These are phyloP conservation scores for Auricularia heimuer DNA, from an alignment of 768 basidiomycete species.

Conservation along the genomic window DNA sequence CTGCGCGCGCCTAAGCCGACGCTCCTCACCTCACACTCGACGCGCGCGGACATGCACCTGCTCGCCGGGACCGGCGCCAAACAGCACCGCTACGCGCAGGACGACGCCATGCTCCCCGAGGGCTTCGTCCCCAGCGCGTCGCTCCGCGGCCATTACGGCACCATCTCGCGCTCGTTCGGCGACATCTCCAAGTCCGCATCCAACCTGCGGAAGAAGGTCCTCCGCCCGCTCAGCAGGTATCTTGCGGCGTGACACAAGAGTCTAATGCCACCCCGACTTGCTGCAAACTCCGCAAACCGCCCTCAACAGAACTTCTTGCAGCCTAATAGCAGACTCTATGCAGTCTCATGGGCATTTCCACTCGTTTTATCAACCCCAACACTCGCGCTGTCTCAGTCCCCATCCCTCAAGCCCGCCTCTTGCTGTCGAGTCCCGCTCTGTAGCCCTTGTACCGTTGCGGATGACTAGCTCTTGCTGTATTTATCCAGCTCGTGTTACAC, in stretches of 20 bases:
- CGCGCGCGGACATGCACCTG: neutral
- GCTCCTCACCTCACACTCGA: neutral
- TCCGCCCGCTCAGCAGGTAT: neutral
- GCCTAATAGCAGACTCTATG: too few relatives aligned
- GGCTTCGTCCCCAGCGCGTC: neutral
- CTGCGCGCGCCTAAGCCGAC: neutral
- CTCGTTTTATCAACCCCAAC: too few relatives aligned
- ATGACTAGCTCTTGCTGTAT: too few relatives aligned
- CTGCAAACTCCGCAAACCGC: too few relatives aligned
- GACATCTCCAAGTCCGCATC: neutral
- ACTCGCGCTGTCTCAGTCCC: too few relatives aligned
- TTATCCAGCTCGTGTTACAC: too few relatives aligned
- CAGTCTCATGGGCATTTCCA: too few relatives aligned
- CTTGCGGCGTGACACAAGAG: neutral
- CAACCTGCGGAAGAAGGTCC: neutral
- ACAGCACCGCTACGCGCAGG: neutral
- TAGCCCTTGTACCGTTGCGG: too few relatives aligned
- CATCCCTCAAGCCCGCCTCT: too few relatives aligned
- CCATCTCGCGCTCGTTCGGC: neutral
- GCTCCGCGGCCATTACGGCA: neutral
- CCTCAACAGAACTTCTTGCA: too few relatives aligned
- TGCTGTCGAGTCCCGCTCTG: too few relatives aligned
- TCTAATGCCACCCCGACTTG: neutral
- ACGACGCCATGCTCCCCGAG: constrained; percentile 1
- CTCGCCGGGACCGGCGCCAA: neutral